Conservation (phyloP, 2,329 filamentous ascomycete genomes). For the Tolypocladium amazonense region DNA sequence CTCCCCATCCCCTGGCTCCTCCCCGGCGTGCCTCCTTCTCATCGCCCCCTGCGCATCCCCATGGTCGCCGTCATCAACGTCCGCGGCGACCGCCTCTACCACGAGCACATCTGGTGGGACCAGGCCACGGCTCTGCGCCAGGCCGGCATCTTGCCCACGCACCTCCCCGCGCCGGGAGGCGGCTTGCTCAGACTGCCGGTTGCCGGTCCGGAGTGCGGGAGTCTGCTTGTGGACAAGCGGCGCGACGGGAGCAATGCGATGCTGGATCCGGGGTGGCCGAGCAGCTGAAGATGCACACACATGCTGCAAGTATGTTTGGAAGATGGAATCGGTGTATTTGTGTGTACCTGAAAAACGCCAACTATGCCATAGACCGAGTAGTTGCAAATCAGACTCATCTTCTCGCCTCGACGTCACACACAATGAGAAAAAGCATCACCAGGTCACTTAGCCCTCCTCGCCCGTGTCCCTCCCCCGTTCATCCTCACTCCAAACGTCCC, state of each 20-base stretch:
- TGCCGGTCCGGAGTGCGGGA: conserved; percentile 3
- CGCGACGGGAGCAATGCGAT: conserved; percentile 7
- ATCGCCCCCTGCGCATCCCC: conserved; percentile 40
- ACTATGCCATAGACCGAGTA: not conserved
- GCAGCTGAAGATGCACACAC: not conserved
- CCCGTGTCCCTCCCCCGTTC: not conserved
- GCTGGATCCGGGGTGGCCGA: conserved; percentile 22
- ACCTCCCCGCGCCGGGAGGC: conserved; percentile 22
- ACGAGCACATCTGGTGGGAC: conserved; percentile 59
- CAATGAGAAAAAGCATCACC: not conserved
- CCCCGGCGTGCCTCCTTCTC: conserved; percentile 42
- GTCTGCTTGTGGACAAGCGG: conserved; percentile 5
- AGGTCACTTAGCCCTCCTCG: not conserved
- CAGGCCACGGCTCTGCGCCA: conserved; percentile 50
- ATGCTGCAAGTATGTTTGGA: too few relatives aligned
- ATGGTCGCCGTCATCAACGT: conserved; percentile 52
- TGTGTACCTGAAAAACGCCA: not conserved
- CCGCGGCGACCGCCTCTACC: conserved; percentile 49
- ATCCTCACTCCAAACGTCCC: not conserved
- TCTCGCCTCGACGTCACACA: not conserved
- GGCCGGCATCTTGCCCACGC: conserved; percentile 41
- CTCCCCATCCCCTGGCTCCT: conserved; percentile 19
- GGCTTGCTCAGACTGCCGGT: conserved; percentile 11
- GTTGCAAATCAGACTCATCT: not conserved
- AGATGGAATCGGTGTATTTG: not conserved